Conservation (phyloP, 2,329 filamentous ascomycete species). For the Claviceps lovelessii region DNA sequence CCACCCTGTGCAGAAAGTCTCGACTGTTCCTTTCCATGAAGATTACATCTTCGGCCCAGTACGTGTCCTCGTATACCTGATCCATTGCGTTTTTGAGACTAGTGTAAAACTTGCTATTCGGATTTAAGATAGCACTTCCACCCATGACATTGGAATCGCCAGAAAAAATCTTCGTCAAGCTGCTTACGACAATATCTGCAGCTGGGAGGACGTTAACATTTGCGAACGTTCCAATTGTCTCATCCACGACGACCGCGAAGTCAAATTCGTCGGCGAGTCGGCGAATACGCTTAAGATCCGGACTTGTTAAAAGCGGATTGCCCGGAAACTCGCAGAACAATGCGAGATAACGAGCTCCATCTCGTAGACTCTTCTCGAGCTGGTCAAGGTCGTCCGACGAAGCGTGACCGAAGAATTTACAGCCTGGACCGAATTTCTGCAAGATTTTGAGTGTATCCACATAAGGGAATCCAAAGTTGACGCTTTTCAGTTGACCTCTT, state of each 20-base stretch:
- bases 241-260: slow-evolving; percentile 84
- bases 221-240: slow-evolving; percentile 91
- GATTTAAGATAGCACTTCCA: slow-evolving; percentile 54
- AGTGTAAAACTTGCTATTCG: slow-evolving; percentile 54
- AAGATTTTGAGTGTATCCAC: slow-evolving; percentile 92
- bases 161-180: slow-evolving; percentile 91
- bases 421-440: slow-evolving; percentile 85
- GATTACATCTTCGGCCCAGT: slow-evolving; percentile 86
- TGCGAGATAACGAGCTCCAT: slow-evolving; percentile 63
- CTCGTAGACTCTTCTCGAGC: slow-evolving; percentile 54
- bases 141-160: slow-evolving; percentile 98
- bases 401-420: slow-evolving; percentile 73
- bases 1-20: slow-evolving; percentile 72
- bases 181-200: slow-evolving; percentile 86
- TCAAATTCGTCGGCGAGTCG: slow-evolving; percentile 66
- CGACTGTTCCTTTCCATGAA: slow-evolving; percentile 95
- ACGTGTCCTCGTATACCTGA: slow-evolving; percentile 67
- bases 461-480: slow-evolving; percentile 95
- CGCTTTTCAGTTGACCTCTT: slow-evolving; percentile 54
- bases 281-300: slow-evolving; percentile 71
- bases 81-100: slow-evolving; percentile 52
- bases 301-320: slow-evolving; percentile 76
- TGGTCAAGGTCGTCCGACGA: slow-evolving; percentile 69
- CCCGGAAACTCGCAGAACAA: slow-evolving; percentile 93
- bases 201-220: slow-evolving; percentile 87